Evolutionary conservation across 176 grass and related monocot genomes (phyloP).

Genomic region (Carex pumila): DNA sequence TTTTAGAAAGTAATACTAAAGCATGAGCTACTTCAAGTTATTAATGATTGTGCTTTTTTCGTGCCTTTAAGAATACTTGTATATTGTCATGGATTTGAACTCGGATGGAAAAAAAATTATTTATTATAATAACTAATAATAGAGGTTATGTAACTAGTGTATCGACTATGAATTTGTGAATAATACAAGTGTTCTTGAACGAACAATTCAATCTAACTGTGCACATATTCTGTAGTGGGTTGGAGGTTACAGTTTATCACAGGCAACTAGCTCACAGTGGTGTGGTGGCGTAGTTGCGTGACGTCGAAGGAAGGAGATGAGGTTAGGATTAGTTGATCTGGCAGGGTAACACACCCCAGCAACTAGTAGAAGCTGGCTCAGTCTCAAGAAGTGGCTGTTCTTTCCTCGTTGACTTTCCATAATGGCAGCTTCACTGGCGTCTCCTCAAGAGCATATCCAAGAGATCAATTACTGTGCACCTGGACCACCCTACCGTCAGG

Average conservation of each 20-base stretch:
- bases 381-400: conserved; percentile 15
- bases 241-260: not conserved
- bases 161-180: too few relatives aligned
- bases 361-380: not conserved
- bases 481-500: not conserved
- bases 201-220: too few relatives aligned
- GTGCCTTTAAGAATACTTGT: too few relatives aligned
- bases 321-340: not conserved
- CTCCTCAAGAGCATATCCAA: not conserved
- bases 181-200: too few relatives aligned
- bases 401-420: conserved; percentile 19
- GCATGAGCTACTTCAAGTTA: too few relatives aligned
- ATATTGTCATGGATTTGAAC: too few relatives aligned
- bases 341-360: not conserved
- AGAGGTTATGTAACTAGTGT: too few relatives aligned
- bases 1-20: too few relatives aligned
- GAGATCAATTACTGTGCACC: not conserved
- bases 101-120: too few relatives aligned
- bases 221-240: not conserved
- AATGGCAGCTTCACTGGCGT: conserved; percentile 10
- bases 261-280: not conserved
- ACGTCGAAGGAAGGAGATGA: not conserved
- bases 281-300: not conserved
- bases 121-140: too few relatives aligned
- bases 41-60: too few relatives aligned